phyloP scores from a whole-genome alignment of 2,329 filamentous ascomycete species.

The Microdochium bolleyi region DNA sequence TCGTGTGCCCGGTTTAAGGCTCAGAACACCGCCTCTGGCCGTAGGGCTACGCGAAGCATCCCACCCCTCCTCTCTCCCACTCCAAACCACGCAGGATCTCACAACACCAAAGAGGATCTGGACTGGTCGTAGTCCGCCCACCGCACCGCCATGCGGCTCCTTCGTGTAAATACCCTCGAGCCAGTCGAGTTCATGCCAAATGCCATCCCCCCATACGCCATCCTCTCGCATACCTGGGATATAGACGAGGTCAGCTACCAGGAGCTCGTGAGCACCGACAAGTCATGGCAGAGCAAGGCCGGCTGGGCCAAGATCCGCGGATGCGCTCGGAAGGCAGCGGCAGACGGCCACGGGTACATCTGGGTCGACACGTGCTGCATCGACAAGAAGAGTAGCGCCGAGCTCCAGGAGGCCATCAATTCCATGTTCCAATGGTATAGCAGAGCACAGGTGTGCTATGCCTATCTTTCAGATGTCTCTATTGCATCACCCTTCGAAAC shows the following conservation, averaged over 20 bases:
- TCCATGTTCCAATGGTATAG: not conserved
- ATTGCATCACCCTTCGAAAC: not conserved
- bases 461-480: not conserved
- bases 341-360: not conserved
- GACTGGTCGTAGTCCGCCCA: no score
- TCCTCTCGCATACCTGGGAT: constrained; percentile 22
- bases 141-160: not conserved
- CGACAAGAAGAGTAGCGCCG: not conserved
- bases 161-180: not conserved
- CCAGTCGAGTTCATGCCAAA: not conserved
- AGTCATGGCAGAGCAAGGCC: not conserved
- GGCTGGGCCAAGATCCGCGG: not conserved
- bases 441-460: not conserved
- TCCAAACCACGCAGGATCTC: no score
- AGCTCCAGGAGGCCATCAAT: not conserved
- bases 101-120: no score
- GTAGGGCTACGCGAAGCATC: no score
- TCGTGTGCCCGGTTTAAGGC: no score
- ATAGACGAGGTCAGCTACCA: constrained; percentile 16
- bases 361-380: constrained; percentile 1
- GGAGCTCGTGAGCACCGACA: constrained; percentile 4
- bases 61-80: no score
- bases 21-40: no score
- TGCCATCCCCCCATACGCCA: constrained; percentile 21
- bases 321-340: not conserved